Evolutionary conservation across 176 grass and related monocot genomes (phyloP), one percentile per base, ranked within the genome.

Genomic region (Miscanthus lutarioriparius): DNA sequence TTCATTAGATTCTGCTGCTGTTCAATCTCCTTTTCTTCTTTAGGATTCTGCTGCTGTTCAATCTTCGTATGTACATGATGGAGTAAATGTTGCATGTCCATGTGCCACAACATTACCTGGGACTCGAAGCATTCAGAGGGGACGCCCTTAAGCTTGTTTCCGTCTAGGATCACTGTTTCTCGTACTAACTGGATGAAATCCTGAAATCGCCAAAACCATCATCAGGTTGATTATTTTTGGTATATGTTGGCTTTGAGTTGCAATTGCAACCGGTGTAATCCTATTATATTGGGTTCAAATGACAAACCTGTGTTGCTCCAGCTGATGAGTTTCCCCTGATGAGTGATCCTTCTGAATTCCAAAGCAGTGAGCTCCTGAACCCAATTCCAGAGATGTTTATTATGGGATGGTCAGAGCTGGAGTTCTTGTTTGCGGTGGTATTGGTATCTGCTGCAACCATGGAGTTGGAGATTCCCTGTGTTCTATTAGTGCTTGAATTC

Each of bases 341-440:
- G 40, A 26, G 15, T 64, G 77, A 76, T 54, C 48, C 38, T 49
- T 62, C 70, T 76, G 77, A 85, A 76, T 94, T 90, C 92, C 95
- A 97, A 15, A 97, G 72, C 47, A 93, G 59, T 10, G 92, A 87
- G 64, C 95, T 94, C 39, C 89, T 71, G 82, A 97, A 97, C 7
- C 85, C 90, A 53, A 94, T 28, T 39, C 75, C 82, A 8, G 87
- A 88, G 0, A 88, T 71, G 69, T 82, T 86, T 17, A 92, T 88
- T 78, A 64, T 81, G 11, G 58, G 54, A 80, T 79, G 45, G 10
- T 66, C 74, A 20, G 68, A 88, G 53, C 53, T 64, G 10, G 63
- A 85, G 70, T 12, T 81, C 10, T 10, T 70, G 77, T 25, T 62
- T 76, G 47, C 62, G 4, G 2, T 36, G 33, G 28, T 75, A 63